Conservation (phyloP, 139 green algal genomes). For the Zygnema circumcarinatum region DNA sequence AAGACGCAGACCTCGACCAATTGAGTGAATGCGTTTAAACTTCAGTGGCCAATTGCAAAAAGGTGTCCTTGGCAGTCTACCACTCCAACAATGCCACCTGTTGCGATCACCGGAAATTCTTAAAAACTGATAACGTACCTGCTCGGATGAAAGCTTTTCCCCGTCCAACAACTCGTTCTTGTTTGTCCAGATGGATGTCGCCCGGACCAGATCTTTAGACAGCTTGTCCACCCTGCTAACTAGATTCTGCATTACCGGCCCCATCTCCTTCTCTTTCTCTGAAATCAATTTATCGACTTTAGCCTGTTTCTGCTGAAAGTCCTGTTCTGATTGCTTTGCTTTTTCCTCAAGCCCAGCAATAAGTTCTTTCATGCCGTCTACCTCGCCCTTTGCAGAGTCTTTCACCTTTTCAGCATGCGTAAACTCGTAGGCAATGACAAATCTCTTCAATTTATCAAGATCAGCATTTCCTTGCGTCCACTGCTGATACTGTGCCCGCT, state of each 20-base stretch:
- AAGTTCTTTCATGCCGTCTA: constrained; percentile 34
- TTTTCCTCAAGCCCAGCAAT: constrained; percentile 56
- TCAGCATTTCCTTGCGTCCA: constrained; percentile 59
- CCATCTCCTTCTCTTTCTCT: constrained; percentile 72
- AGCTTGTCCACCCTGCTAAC: constrained; percentile 66
- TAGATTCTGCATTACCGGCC: constrained; percentile 64
- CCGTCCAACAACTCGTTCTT: constrained; percentile 53
- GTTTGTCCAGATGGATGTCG: constrained; percentile 56
- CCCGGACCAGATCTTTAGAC: constrained; percentile 68
- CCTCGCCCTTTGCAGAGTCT: constrained; percentile 38
- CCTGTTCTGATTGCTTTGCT: constrained; percentile 2
- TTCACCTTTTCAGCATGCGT: constrained; percentile 62
- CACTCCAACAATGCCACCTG: too few relatives aligned
- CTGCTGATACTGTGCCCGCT: constrained; percentile 85
- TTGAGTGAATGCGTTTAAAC: too few relatives aligned
- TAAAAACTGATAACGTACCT: too few relatives aligned
- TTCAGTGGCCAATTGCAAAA: too few relatives aligned
- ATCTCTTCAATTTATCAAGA: constrained; percentile 75
- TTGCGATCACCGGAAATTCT: too few relatives aligned
- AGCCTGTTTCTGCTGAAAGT: constrained; percentile 57
- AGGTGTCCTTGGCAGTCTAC: too few relatives aligned
- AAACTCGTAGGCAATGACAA: constrained; percentile 88
- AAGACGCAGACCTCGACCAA: too few relatives aligned
- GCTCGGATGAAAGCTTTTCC: constrained; percentile 24
- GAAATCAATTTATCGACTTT: constrained; percentile 64